Conservation (phyloP, 1,284 basidiomycete genomes). For the Moesziomyces sp. region DNA sequence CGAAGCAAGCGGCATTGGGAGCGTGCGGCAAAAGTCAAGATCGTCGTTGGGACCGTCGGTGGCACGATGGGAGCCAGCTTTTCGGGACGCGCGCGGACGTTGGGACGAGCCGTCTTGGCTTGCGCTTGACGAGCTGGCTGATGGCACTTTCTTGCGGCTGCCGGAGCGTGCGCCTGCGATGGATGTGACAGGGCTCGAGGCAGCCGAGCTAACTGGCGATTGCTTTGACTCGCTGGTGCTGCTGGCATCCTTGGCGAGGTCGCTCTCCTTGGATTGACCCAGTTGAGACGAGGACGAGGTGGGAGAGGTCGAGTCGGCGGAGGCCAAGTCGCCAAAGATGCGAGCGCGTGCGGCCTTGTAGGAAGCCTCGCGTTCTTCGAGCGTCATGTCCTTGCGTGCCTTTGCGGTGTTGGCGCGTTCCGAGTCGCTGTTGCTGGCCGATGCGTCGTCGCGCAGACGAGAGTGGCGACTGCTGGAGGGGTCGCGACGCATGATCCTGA, state of each 20-base stretch:
- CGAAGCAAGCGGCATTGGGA: conserved; percentile 8
- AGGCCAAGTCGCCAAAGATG: conserved; percentile 50
- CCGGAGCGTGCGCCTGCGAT: conserved; percentile 8
- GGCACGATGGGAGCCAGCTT: not conserved
- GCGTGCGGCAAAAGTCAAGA: conserved; percentile 32
- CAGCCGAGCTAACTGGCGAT: conserved; percentile 19
- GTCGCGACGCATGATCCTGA: conserved; percentile 55
- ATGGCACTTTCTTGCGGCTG: conserved; percentile 11
- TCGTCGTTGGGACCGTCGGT: conserved; percentile 19
- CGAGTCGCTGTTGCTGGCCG: conserved; percentile 22
- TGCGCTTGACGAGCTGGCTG: conserved; percentile 15
- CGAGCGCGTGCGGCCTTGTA: conserved; percentile 58
- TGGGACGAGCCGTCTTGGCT: conserved; percentile 19
- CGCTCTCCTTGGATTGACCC: conserved; percentile 8
- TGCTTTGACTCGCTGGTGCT: conserved; percentile 2
- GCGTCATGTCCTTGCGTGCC: conserved; percentile 55
- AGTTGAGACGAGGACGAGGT: conserved; percentile 18
- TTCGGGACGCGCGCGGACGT: conserved; percentile 4
- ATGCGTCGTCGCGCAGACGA: conserved; percentile 4
- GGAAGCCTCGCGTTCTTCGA: conserved; percentile 58
- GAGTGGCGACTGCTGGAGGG: conserved; percentile 30
- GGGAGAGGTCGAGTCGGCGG: conserved; percentile 12
- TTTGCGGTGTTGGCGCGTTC: conserved; percentile 20
- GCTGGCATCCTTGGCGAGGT: not conserved
- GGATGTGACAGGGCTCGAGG: conserved; percentile 26